A percentile compares a stretch with the other conserved stretches of the same genome.
Evolutionary conservation across 768 basidiomycete genomes (phyloP).

Genomic region (Cubamyces sp.): DNA sequence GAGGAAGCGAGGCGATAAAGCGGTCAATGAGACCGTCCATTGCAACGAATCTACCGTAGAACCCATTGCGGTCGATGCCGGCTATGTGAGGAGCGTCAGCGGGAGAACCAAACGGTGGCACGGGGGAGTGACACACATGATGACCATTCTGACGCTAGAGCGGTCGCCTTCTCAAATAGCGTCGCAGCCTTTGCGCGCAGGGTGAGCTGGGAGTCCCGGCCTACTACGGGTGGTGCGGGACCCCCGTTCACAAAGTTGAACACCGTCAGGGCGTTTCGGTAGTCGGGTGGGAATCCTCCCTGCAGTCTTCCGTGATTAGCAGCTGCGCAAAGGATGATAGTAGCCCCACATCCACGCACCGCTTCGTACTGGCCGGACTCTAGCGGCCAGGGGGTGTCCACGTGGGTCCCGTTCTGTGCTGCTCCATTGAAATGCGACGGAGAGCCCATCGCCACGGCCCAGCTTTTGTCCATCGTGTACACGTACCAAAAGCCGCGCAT

Average conservation of each 20-base stretch:
- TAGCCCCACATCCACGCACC: conserved; percentile 28
- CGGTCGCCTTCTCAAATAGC: conserved; percentile 63
- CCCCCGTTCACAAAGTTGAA: conserved; percentile 49
- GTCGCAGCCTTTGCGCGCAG: conserved; percentile 58
- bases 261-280: conserved; percentile 52
- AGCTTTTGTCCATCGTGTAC: conserved; percentile 59
- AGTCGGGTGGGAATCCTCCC: conserved; percentile 47
- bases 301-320: conserved; percentile 6
- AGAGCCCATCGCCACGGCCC: conserved; percentile 56
- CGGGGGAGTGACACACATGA: conserved; percentile 28
- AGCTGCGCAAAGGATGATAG: background rate
- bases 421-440: conserved; percentile 56
- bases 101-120: background rate
- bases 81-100: conserved; percentile 1
- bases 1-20: conserved; percentile 28
- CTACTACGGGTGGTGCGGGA: conserved; percentile 33
- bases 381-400: conserved; percentile 46
- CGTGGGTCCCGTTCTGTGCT: conserved; percentile 43
- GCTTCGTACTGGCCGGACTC: conserved; percentile 38
- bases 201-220: conserved; percentile 40
- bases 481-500: conserved; percentile 70
- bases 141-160: conserved; percentile 48
- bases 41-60: conserved; percentile 22
- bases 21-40: conserved; percentile 31
- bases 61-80: conserved; percentile 15